Base-by-base conservation (phyloP, 2,329 filamentous ascomycete genomes). In the Scytalidium lignicola region DNA sequence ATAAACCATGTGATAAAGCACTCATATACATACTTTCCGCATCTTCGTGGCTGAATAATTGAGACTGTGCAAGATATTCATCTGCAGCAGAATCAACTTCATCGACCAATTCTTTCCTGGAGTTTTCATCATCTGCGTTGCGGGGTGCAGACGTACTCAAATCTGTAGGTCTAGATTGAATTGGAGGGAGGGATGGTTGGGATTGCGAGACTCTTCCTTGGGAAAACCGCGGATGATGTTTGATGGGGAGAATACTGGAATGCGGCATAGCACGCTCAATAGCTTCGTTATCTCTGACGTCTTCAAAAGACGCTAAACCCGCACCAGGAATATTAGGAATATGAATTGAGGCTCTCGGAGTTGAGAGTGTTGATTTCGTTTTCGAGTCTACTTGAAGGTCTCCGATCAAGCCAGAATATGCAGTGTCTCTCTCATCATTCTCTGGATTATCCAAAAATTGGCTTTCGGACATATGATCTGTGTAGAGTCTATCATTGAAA, bases 21-120 rank as follows among this genome's bases (percentile, higher is more conserved):
- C 82, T 92, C 83, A 90, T 85, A 59, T 93, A 95, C 83, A 95
- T 88, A 64, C 89, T 93, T 61, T 89, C 83, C 0, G 87, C 88
- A 54, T 92, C 87, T 53, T 90, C 86, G 51, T 90, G 86, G 29
- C 80, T 89, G 60, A 87, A 92, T 1, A 90, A 62, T 39, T 80
- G 83, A 4, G 88, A 92, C 53, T 79, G 71, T 2, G 77, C 67
- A 18, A 87, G 69, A 51, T 84, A 80, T 28, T 80, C 74, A 12
- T 64, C 57, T 2, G 41, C 50, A 2, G 55, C 50, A 15, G 32
- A 43, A 5, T 52, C 59, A 8, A 53, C 51, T n/a, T 55, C 56
- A 8, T 53, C 53, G 9, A 51, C 51, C 42, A 43, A 53, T 43
- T 50, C 43, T 41, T 46, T 39, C 26, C 51, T 29, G 37, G 10